phyloP scores from a whole-genome alignment of 345 rosid species.

The Rhodomyrtus tomentosa region DNA sequence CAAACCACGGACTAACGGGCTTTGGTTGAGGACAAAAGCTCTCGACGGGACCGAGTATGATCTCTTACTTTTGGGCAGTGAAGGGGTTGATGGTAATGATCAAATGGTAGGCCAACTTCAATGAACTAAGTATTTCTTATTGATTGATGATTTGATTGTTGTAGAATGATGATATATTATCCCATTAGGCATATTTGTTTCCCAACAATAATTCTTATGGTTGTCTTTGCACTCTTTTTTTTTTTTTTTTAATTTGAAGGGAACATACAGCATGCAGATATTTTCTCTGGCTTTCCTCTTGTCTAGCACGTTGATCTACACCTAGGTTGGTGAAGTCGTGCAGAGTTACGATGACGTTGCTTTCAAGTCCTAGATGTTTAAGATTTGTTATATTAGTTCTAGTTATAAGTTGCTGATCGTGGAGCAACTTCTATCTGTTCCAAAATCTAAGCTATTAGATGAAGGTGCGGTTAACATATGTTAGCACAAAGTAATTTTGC shows the following conservation, averaged over 20 bases:
- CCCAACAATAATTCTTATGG: no score
- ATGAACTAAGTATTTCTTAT: no score
- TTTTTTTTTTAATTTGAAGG: slow-evolving; percentile 58
- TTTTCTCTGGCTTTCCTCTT: slow-evolving; percentile 89
- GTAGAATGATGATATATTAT: background rate
- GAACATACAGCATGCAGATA: slow-evolving; percentile 98
- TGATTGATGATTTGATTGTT: background rate
- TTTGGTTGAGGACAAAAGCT: no score
- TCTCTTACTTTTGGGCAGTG: no score
- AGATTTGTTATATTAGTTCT: background rate
- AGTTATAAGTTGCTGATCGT: background rate
- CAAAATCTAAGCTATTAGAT: no score
- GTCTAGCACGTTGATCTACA: slow-evolving; percentile 95
- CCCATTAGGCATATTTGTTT: background rate
- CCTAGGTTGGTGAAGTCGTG: slow-evolving; percentile 45
- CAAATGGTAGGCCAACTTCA: no score
- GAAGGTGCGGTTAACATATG: no score
- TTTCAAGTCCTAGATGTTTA: background rate
- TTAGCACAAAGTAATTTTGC: no score
- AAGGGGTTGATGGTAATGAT: no score
- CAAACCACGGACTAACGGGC: no score
- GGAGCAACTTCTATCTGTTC: no score
- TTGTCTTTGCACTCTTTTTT: background rate
- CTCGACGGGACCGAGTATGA: no score
- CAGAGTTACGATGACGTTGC: background rate